phyloP scores from a whole-genome alignment of 176 grass and related monocot species.

The Eremochloa ophiuroides region DNA sequence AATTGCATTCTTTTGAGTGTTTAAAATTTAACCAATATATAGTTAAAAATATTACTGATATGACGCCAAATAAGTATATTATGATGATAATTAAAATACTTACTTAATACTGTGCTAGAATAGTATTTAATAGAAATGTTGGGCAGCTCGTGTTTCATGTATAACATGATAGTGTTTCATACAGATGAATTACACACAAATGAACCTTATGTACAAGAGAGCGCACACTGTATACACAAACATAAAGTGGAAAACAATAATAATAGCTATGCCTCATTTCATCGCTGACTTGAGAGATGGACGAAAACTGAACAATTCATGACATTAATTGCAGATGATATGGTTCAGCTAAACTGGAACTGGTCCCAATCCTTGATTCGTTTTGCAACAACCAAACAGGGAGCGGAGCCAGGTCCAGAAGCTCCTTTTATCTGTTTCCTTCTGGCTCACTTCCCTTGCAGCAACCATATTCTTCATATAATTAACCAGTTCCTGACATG shows the following conservation, averaged over 20 bases:
- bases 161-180: neutral
- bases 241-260: neutral
- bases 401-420: constrained; percentile 76
- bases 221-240: neutral
- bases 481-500: constrained; percentile 62
- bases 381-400: constrained; percentile 51
- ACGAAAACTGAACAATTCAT: neutral
- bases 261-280: constrained; percentile 7
- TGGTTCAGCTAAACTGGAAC: constrained; percentile 38
- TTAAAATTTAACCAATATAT: too few relatives aligned
- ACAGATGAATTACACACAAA: constrained; percentile 30
- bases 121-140: neutral
- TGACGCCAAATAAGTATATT: too few relatives aligned
- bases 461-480: constrained; percentile 73
- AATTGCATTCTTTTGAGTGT: too few relatives aligned
- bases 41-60: too few relatives aligned
- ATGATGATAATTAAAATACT: too few relatives aligned
- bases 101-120: neutral
- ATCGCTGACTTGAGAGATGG: neutral
- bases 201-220: constrained; percentile 23
- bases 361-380: constrained; percentile 27
- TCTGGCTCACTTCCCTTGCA: constrained; percentile 35
- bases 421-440: constrained; percentile 32
- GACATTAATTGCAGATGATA: constrained; percentile 27
- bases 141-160: neutral